Base-by-base conservation (phyloP, 192 early-diverging fungal species). In the Chytriomyces sp. region DNA sequence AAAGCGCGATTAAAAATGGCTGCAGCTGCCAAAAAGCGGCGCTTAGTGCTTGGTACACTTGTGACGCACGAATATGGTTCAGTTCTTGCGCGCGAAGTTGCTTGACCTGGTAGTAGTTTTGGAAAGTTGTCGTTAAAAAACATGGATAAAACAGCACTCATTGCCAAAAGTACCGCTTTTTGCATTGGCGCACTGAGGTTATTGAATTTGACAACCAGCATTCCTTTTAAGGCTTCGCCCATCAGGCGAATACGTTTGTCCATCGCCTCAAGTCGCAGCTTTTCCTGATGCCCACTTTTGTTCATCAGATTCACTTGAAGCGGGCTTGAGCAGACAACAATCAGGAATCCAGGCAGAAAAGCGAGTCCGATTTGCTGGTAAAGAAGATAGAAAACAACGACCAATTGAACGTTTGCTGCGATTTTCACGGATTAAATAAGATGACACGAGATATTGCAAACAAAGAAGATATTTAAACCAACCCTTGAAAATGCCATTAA, bases 301-400 rank as follows among this genome's bases (percentile, higher is more conserved):
- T 76, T 67, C 35, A 50, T 76, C 10, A 76, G 57, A 7, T 48
- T 6, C 3, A 76, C 45, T 45, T 76, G 74, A 26, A 76, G 24
- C 7, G 74, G 74, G 9, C 49, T 53, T 10, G 64, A 67, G 10
- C 6, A 9, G 28, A 76, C 47, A 10, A 76, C 62, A 44, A 76
- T 76, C 18, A 76, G 46, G 50, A 76, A 76, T n/a, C 74, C 74
- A 53, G 74, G 74, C 24, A 76, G 26, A 64, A 76, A 76, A 43
- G 74, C 74, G 20, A 10, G 20, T 13, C 74, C 74, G 45, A 76
- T 64, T 67, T 76, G 64, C 24, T 67, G 74, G 53, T 67, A 76
- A 8, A 76, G 47, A 7, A 76, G 24, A 6, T 5, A 48, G 43
- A 76, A 76, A 13, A 66, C 74, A 6, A 76, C 64, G 9, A 63